These are phyloP conservation scores for Bipolaris zeicola DNA, from an alignment of 2,329 filamentous ascomycete species.

Conservation along the genomic window DNA sequence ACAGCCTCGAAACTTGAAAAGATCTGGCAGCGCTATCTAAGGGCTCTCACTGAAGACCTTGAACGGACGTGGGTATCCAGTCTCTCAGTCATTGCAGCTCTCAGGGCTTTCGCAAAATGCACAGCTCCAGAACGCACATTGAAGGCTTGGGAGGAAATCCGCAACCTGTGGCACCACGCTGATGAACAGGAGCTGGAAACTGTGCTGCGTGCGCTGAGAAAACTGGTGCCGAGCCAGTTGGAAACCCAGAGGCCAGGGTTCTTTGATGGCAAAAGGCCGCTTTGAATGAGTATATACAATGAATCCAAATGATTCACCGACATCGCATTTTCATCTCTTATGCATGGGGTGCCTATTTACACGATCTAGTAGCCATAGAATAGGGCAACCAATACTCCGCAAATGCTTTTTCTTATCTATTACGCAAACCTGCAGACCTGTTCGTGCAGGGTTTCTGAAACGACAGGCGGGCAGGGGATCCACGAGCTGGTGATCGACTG, in stretches of 20 bases:
- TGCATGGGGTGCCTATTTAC: too few relatives aligned
- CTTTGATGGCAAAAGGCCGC: constrained; percentile 4
- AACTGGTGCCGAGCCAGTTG: constrained; percentile 24
- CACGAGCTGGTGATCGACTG: background rate
- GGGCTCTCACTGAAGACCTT: constrained; percentile 21
- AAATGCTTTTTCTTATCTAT: background rate
- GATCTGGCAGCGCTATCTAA: constrained; percentile 37
- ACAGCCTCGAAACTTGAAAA: constrained; percentile 67
- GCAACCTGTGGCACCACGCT: constrained; percentile 45
- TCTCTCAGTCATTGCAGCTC: constrained; percentile 35
- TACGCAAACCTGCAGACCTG: background rate
- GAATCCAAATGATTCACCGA: background rate
- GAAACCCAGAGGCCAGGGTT: background rate
- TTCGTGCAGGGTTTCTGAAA: background rate
- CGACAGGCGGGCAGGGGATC: background rate
- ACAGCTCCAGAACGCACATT: constrained; percentile 59
- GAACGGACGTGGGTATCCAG: constrained; percentile 39
- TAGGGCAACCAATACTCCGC: too few relatives aligned
- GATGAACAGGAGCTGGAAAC: constrained; percentile 42
- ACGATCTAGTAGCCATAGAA: too few relatives aligned
- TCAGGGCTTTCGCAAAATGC: constrained; percentile 66
- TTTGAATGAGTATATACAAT: background rate
- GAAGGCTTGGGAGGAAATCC: constrained; percentile 59
- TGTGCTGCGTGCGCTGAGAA: constrained; percentile 32
- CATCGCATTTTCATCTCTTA: too few relatives aligned